Base-by-base conservation (phyloP, 495 filamentous ascomycete genomes). In the Pyrenula aspistea region DNA sequence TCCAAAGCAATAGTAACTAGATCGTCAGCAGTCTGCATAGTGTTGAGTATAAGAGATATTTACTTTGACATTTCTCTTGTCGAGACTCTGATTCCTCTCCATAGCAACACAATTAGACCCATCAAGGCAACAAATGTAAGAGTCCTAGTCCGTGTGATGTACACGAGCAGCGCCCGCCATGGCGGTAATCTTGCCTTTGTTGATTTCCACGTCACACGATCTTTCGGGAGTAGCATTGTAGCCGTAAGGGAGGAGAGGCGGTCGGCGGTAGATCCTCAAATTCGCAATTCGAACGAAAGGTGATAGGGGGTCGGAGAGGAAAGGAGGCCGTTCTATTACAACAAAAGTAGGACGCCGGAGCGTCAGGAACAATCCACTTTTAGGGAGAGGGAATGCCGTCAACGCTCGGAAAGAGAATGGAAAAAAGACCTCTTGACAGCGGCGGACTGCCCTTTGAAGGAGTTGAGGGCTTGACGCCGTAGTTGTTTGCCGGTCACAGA, bases 1-100 rank as follows among this genome's bases (percentile, higher is more conserved):
- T 12, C 93, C 93, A 77, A 87, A 98, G 76, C 93, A 98, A 73
- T 95, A 95, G 70, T 95, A 97, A 70, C 94, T 96, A 67, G n/a
- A n/a, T n/a, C n/a, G n/a, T n/a, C n/a, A n/a, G n/a, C 53, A 53
- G 48, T 61, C 57, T 20, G 50, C 56, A 31, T 11, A 56, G 8
- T 55, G 59, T 22, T 50, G n/a, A n/a, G n/a, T n/a, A n/a, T n/a
- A n/a, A n/a, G n/a, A n/a, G 50, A 59, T 21, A 24, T 83, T 64
- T 74, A 95, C 91, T 83, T 95, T 78, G 95, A 88, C 87, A 96
- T 90, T 61, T 93, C 87, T 49, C 81, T 80, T 22, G 91, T 89
- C 15, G 88, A 88, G 51, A 77, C 82, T 65, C 83, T 83, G 59
- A 96, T 81, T 51, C 89, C 86, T 68, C 89, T 84, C 91, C 91